Percentiles rank a stretch among this genome's conserved stretches.
These are phyloP conservation scores for Psilocybe azurescens DNA, from an alignment of 768 basidiomycete genomes.

Conservation along the genomic window DNA sequence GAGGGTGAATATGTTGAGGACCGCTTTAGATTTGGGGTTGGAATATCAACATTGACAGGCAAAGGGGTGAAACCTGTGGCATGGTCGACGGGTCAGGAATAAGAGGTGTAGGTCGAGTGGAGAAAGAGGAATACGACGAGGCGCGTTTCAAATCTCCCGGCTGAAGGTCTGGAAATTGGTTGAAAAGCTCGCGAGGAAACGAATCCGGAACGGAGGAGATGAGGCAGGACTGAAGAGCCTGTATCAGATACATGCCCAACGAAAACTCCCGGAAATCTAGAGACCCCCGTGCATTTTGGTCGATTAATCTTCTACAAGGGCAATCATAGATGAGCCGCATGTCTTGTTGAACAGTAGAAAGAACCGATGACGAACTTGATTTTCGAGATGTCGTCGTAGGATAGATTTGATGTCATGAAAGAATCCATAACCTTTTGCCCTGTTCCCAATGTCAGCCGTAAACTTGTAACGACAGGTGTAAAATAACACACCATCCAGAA, in stretches of 20 bases:
- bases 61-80: no score
- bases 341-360: neutral
- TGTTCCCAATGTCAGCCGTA: slow-evolving; percentile 23
- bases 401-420: slow-evolving; percentile 65
- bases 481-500: slow-evolving; percentile 51
- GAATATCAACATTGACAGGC: no score
- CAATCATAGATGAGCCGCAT: neutral
- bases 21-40: neutral
- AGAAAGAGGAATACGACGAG: neutral
- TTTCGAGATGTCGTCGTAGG: slow-evolving; percentile 57
- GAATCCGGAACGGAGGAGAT: slow-evolving; percentile 35
- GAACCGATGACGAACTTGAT: slow-evolving; percentile 53
- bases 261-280: slow-evolving; percentile 74
- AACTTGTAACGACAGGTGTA: slow-evolving; percentile 36
- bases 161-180: slow-evolving; percentile 30
- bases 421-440: slow-evolving; percentile 66
- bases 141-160: neutral
- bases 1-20: neutral
- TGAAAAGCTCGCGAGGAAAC: slow-evolving; percentile 35
- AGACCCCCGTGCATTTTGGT: slow-evolving; percentile 59
- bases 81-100: no score
- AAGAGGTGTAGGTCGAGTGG: no score
- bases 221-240: slow-evolving; percentile 38
- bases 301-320: slow-evolving; percentile 59
- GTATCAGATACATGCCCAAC: slow-evolving; percentile 72